A percentile compares a stretch with the other conserved stretches of the same genome.
phyloP scores from a whole-genome alignment of 140 eudicot species.

The Flaveria floridana region DNA sequence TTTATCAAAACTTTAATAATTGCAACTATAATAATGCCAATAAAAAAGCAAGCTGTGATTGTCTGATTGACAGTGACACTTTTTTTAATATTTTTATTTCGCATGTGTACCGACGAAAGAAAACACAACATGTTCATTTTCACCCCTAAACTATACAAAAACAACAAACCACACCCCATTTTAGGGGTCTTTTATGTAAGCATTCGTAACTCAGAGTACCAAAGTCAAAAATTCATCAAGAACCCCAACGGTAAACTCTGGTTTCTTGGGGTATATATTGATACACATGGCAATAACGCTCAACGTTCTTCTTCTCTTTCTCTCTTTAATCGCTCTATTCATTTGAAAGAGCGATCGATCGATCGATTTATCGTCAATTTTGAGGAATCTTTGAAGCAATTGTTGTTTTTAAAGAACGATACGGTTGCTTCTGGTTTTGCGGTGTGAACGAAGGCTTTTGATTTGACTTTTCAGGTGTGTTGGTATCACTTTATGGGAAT shows the following conservation, averaged over 20 bases:
- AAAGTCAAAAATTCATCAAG: conserved; percentile 10
- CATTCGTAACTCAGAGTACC: conserved; percentile 7
- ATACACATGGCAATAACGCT: conserved; percentile 13
- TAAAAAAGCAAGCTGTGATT: conserved; percentile 43
- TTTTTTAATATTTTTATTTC: conserved; percentile 21
- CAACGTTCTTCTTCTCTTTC: conserved; percentile 22
- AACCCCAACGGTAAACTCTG: conserved; percentile 48
- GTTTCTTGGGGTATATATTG: conserved; percentile 26
- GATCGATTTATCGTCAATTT: conserved; percentile 11
- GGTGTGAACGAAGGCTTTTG: conserved; percentile 12
- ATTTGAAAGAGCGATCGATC: conserved; percentile 24
- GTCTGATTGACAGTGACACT: conserved; percentile 39
- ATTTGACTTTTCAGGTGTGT: conserved; percentile 25
- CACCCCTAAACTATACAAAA: conserved; percentile 20
- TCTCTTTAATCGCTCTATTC: conserved; percentile 26
- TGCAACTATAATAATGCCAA: conserved; percentile 28
- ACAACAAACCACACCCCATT: not conserved
- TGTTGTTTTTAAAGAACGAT: conserved; percentile 14
- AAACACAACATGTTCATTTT: not conserved
- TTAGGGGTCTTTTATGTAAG: not conserved
- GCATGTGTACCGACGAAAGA: conserved; percentile 37
- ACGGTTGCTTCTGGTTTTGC: not conserved
- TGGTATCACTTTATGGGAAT: not conserved
- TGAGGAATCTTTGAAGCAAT: conserved; percentile 4
- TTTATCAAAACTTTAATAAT: conserved; percentile 32